Evolutionary conservation across 441 rosid genomes (phyloP), one percentile per base, ranked within the genome.

Genomic region (Eutrema salsugineum): DNA sequence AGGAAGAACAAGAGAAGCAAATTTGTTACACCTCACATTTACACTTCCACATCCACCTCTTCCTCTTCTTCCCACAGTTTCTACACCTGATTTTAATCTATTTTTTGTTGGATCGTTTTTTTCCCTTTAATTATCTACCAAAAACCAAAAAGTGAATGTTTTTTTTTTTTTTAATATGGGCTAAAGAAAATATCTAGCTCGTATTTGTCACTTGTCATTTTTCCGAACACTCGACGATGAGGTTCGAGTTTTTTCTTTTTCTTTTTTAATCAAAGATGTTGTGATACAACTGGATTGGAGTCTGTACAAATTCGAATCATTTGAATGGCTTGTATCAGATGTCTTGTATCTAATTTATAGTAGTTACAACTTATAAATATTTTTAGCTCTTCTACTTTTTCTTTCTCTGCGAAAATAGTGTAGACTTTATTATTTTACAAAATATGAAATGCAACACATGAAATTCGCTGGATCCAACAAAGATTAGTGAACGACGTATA

Each of bases 1-100:
- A 77, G 80, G 59, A 75, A 68, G 44, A 71, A 49, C 56, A 77
- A 49, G 63, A 77, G 46, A 71, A 59, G 14, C 64, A 59, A 65
- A 65, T 24, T 2, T 43, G 1, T 65, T 57, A 16, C 64, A 42
- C 51, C 61, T 46, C 4, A 62, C 28, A 33, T 27, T 24, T 70
- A 60, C 49, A 20, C 53, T 27, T 50, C 11, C 49, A 51, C 20
- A 12, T 63, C 75, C 57, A 46, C 71, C 0, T 70, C 72, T 0
- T 77, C 80, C 14, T 77, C 80, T 19, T 70, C 80, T 33, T 64
- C 69, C 0, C 69, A 68, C 57, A 6, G 27, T 44, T 59, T 50
- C 64, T 65, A 58, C 49, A 20, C 7, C 27, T 42, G 7, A 3
- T 5, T 11, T 16, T 15, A 2, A 9, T 11, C 6, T 7, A 39